phyloP scores from a whole-genome alignment of 305 asterid genomes.

The Fraxinus greggii region DNA sequence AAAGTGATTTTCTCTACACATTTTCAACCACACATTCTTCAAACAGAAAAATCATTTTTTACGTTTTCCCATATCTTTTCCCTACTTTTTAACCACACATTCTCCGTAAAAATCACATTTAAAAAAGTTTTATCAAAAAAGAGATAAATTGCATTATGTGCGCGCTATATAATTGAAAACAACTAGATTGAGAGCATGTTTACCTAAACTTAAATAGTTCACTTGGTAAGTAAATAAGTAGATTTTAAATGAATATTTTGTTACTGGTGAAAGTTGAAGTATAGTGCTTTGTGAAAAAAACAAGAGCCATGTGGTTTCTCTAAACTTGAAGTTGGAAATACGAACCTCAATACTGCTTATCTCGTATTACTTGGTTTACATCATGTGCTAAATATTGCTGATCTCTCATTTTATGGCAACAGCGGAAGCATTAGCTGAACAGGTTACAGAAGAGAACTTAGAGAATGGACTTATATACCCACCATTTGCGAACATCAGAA shows the following conservation, averaged over 20 bases:
- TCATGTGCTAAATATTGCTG: background rate
- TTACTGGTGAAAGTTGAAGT: background rate
- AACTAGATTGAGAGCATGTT: background rate
- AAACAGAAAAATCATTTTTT: background rate
- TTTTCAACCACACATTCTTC: background rate
- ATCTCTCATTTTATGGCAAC: conserved; percentile 32
- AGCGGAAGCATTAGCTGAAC: conserved; percentile 94
- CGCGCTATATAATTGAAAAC: background rate
- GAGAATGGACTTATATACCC: conserved; percentile 88
- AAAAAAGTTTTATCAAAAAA: background rate
- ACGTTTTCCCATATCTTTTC: background rate
- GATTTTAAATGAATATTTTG: background rate
- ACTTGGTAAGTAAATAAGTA: background rate
- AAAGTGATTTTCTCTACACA: background rate
- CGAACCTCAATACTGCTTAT: background rate
- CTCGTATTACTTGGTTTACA: background rate
- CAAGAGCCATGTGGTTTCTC: background rate
- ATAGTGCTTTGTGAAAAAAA: background rate
- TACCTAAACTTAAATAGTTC: background rate
- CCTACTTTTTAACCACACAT: background rate
- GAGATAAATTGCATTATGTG: background rate
- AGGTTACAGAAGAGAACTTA: conserved; percentile 76
- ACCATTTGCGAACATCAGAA: conserved; percentile 77
- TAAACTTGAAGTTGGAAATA: background rate
- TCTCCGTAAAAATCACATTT: background rate